These are phyloP conservation scores for Esteya vermicola DNA, from an alignment of 2,329 filamentous ascomycete species.

Conservation along the genomic window DNA sequence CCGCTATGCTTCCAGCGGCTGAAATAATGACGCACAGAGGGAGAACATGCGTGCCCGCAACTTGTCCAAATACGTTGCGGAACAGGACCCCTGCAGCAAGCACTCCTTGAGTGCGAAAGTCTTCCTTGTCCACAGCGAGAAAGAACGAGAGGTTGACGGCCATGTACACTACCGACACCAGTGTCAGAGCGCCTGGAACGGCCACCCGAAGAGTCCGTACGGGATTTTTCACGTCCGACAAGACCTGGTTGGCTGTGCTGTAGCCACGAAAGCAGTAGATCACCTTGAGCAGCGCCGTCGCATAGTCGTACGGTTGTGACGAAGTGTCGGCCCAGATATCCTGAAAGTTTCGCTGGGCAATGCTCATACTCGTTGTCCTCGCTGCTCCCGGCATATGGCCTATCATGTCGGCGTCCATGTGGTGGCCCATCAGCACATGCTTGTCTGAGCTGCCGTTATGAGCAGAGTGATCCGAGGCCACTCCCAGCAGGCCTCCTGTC, in stretches of 20 bases:
- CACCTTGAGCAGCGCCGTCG: conserved; percentile 39
- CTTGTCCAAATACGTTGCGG: conserved; percentile 35
- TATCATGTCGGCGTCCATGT: conserved; percentile 10
- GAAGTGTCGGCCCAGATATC: conserved; percentile 24
- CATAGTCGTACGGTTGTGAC: conserved; percentile 25
- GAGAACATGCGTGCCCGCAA: conserved; percentile 30
- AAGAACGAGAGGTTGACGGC: conserved; percentile 46
- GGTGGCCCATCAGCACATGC: conserved; percentile 2
- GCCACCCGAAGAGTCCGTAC: conserved; percentile 43
- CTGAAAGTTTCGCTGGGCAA: conserved; percentile 25
- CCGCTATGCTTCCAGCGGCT: conserved; percentile 32
- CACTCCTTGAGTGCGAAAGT: conserved; percentile 36
- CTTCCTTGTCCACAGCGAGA: conserved; percentile 39
- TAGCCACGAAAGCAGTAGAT: conserved; percentile 42
- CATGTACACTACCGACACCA: conserved; percentile 41
- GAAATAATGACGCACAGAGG: conserved; percentile 30
- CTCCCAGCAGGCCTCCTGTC: conserved; percentile 20
- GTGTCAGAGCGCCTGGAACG: conserved; percentile 36
- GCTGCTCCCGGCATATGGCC: neutral
- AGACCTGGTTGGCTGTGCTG: conserved; percentile 39
- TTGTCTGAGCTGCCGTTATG: neutral
- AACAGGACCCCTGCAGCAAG: conserved; percentile 44
- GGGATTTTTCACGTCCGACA: conserved; percentile 42
- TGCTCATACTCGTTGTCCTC: conserved; percentile 10
- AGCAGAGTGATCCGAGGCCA: conserved; percentile 12